These are phyloP conservation scores for Rhododendron molle DNA, from an alignment of 148 eudicot genomes.

Conservation along the genomic window DNA sequence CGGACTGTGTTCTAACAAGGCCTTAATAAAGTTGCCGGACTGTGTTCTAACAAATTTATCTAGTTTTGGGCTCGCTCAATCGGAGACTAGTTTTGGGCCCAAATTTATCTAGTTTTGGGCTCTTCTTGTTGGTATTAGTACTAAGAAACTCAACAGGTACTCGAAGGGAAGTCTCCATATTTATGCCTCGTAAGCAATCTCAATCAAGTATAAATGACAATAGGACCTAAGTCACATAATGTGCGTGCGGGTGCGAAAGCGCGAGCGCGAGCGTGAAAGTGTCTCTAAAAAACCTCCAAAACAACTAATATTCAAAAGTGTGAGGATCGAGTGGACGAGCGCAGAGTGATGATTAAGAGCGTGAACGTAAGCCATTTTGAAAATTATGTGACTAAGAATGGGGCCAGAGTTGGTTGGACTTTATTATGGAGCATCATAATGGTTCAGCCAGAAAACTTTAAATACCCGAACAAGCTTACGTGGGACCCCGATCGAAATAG, in stretches of 20 bases:
- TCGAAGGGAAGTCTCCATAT: neutral
- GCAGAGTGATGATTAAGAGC: too few relatives aligned
- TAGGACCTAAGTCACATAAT: neutral
- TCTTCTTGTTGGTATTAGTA: neutral
- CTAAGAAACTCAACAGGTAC: neutral
- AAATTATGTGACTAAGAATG: neutral
- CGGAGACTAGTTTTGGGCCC: too few relatives aligned
- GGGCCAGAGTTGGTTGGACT: neutral
- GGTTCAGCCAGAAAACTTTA: neutral
- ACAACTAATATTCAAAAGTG: too few relatives aligned
- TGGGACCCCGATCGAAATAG: neutral
- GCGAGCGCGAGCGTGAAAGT: too few relatives aligned
- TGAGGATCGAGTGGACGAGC: fast-evolving
- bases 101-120: neutral
- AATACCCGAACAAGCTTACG: neutral
- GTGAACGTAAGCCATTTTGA: too few relatives aligned
- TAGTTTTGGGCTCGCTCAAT: too few relatives aligned
- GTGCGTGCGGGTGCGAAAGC: too few relatives aligned
- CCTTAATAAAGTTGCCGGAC: too few relatives aligned
- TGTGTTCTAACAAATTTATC: too few relatives aligned
- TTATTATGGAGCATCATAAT: neutral
- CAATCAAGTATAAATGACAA: neutral
- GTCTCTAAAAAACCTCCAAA: too few relatives aligned
- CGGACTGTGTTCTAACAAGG: too few relatives aligned
- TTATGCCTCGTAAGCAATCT: neutral